Percentiles rank a stretch among this genome's conserved stretches.
These are phyloP conservation scores for Syncephalis plumigaleata DNA, from an alignment of 371 early-diverging fungal genomes.

Conservation along the genomic window DNA sequence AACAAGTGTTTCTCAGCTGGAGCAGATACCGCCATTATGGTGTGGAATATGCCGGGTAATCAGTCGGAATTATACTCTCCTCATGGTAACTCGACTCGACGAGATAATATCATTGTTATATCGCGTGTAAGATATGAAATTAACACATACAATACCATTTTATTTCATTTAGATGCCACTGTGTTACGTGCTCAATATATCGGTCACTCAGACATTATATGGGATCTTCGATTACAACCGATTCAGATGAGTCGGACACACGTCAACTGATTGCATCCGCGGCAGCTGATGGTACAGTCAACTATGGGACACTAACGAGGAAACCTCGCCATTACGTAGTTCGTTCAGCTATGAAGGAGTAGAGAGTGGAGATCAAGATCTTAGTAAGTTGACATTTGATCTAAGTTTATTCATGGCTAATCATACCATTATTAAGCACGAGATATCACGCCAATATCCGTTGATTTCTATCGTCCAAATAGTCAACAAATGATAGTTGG, in stretches of 20 bases:
- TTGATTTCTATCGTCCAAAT: constrained; percentile 47
- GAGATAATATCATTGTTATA: no score
- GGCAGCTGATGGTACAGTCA: constrained; percentile 66
- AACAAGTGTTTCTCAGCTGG: constrained; percentile 50
- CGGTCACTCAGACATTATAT: constrained; percentile 72
- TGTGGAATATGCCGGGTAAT: constrained; percentile 48
- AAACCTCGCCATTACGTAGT: constrained; percentile 22
- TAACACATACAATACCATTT: no score
- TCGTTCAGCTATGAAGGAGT: constrained; percentile 25
- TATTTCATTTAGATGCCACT: no score
- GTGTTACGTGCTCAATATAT: constrained; percentile 11
- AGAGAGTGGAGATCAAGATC: background rate
- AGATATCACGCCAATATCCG: constrained; percentile 35
- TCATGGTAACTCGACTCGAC: constrained; percentile 17
- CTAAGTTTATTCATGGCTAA: no score
- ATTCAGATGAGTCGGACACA: constrained; percentile 4
- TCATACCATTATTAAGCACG: constrained; percentile 1
- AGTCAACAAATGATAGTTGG: constrained; percentile 38
- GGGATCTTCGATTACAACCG: constrained; percentile 65
- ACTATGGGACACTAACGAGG: constrained; percentile 56
- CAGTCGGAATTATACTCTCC: constrained; percentile 30
- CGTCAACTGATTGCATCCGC: constrained; percentile 41
- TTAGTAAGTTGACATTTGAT: background rate
- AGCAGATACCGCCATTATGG: constrained; percentile 52
- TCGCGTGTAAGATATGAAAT: no score